Base-by-base conservation (phyloP, 169 alveolate species). In the Eimeria praecox region DNA sequence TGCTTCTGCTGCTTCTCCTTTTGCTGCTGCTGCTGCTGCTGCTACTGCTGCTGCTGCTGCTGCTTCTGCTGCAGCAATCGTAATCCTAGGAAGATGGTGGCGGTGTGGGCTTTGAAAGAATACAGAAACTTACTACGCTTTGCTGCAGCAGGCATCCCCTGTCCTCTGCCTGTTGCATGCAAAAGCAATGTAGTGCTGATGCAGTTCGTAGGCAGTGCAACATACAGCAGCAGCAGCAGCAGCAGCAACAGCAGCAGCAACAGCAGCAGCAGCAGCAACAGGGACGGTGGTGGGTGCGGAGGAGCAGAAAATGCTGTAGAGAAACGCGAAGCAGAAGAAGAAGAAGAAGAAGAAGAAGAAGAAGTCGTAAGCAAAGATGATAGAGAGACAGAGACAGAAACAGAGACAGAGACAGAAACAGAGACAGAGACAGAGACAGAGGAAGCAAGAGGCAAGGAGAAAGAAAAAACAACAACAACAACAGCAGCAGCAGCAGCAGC, bases 51-150 rank as follows among this genome's bases (percentile, higher is more conserved):
- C 6, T 98, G 96, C 98, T 98, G 98, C 90, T 97, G 99, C 95
- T 97, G 98, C 69, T 99, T 99, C 40, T 98, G 98, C 95, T 97
- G 90, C 78, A 95, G 92, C 40, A 42, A 97, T 97, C 75, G 99
- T 83, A 99, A 99, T 95, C 99, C 99, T 22, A 97, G 99, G 80
- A 99, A 99, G 97, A 99, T 99, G 99, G 99, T 99, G 2, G 98
- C 98, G 71, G 99, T 99, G 93, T 99, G 99, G 99, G 99, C 99
- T 46, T 99, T 99, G 98, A 99, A 99, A 98, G 99, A 99, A 97
- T 98, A 98, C 83, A 96, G 99, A 88, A 99, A 99, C 96, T 97
- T 99, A 77, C 98, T 99, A 96, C 98, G 99, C 92, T 96, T 99
- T 30, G 99, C 64, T 83, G 98, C 87, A 98, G 99, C 95, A 98